Conservation (phyloP, 2,329 filamentous ascomycete genomes). For the Nemania serpens region DNA sequence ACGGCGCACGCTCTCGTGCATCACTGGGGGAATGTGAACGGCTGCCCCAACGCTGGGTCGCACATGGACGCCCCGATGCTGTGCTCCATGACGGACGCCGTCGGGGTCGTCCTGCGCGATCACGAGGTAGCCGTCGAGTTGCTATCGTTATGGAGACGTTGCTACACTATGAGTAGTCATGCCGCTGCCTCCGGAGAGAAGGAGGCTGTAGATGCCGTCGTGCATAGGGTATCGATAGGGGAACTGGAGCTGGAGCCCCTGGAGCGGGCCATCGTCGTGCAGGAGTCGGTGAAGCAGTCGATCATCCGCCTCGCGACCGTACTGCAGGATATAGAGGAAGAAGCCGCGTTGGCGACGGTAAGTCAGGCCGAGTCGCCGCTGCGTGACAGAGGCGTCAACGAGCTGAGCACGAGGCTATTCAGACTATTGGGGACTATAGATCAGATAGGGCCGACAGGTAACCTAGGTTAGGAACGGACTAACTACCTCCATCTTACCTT, state of each 20-base stretch:
- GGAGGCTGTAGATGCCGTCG: background rate
- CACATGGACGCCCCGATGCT: slow-evolving; percentile 18
- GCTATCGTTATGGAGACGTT: background rate
- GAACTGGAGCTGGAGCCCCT: slow-evolving; percentile 19
- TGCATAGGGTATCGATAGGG: slow-evolving; percentile 11
- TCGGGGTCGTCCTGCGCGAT: slow-evolving; percentile 8
- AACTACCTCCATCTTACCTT: background rate
- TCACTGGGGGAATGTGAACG: slow-evolving; percentile 26
- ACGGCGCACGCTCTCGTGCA: slow-evolving; percentile 19
- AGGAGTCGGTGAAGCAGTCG: slow-evolving; percentile 26
- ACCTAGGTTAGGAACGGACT: background rate
- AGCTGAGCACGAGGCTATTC: slow-evolving; percentile 22
- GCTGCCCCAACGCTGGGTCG: slow-evolving; percentile 20
- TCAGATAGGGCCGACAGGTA: background rate
- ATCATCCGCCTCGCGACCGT: slow-evolving; percentile 25
- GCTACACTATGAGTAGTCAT: background rate
- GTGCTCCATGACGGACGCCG: slow-evolving; percentile 23
- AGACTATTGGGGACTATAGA: slow-evolving; percentile 20
- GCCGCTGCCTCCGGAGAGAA: background rate
- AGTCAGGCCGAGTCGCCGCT: slow-evolving; percentile 8
- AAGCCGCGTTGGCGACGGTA: slow-evolving; percentile 2
- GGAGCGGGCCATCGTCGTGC: slow-evolving; percentile 19
- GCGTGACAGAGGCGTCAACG: slow-evolving; percentile 15
- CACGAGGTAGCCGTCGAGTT: slow-evolving; percentile 20
- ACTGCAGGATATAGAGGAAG: slow-evolving; percentile 28